Percentiles rank a stretch among this genome's conserved stretches.
phyloP scores from a whole-genome alignment of 2,329 filamentous ascomycete genomes.

The Diplodia seriata region DNA sequence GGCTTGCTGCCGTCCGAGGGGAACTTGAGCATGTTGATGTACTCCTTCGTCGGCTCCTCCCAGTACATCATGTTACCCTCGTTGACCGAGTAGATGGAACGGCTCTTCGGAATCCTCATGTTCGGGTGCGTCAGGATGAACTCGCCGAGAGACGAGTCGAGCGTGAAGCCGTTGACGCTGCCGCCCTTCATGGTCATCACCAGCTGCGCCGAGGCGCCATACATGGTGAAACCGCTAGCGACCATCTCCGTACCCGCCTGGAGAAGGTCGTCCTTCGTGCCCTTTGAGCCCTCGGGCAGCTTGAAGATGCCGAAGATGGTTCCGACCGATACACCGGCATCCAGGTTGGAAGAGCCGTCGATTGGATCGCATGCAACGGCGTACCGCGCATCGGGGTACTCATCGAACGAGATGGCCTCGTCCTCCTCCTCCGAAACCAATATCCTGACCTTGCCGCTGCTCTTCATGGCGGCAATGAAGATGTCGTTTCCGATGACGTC shows the following conservation, averaged over 20 bases:
- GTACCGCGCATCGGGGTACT: conserved; percentile 78
- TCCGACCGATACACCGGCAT: conserved; percentile 95
- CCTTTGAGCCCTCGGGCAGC: conserved; percentile 76
- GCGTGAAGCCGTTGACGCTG: conserved; percentile 94
- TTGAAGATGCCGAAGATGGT: conserved; percentile 97
- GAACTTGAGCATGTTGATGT: conserved; percentile 88
- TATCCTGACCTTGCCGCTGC: conserved; percentile 86
- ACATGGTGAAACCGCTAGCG: conserved; percentile 99
- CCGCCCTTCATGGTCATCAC: conserved; percentile 97
- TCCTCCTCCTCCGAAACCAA: conserved; percentile 99
- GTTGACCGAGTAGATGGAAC: conserved; percentile 96
- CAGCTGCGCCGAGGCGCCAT: conserved; percentile 93
- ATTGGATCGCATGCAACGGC: conserved; percentile 98
- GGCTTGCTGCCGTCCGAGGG: conserved; percentile 79
- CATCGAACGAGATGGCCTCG: conserved; percentile 83
- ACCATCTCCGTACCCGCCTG: conserved; percentile 89
- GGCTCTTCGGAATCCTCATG: conserved; percentile 82
- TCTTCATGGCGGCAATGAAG: conserved; percentile 94
- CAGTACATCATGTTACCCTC: conserved; percentile 98
- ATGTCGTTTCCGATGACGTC: conserved; percentile 99
- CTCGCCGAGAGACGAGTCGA: conserved; percentile 95
- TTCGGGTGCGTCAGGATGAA: conserved; percentile 97
- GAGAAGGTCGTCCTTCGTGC: conserved; percentile 84
- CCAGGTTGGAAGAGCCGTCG: conserved; percentile 95
- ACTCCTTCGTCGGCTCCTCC: conserved; percentile 84